These are phyloP conservation scores for Metrosideros polymorpha DNA, from an alignment of 441 rosid species.

Conservation along the genomic window DNA sequence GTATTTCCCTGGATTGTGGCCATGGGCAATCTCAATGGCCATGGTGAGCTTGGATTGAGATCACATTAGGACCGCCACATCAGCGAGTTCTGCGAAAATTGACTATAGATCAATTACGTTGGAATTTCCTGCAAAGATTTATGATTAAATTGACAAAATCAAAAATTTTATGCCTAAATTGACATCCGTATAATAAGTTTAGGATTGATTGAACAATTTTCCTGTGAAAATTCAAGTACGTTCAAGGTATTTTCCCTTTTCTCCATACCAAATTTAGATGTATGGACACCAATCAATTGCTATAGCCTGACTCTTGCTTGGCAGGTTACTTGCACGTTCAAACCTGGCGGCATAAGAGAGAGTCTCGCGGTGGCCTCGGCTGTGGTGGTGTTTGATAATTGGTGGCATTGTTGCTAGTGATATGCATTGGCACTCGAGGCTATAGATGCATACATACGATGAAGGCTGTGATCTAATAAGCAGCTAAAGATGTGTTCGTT, in stretches of 20 bases:
- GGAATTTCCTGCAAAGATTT: too few relatives aligned
- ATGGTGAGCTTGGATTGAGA: neutral
- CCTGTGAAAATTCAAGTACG: neutral
- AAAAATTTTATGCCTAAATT: too few relatives aligned
- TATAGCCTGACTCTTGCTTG: neutral
- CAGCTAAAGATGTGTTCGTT: too few relatives aligned
- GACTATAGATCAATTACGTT: too few relatives aligned
- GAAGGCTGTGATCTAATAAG: neutral
- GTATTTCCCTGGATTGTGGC: neutral
- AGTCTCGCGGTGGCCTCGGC: rapidly evolving
- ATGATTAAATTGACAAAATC: too few relatives aligned
- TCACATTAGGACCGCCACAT: neutral
- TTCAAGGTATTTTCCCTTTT: neutral
- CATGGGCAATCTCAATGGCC: neutral
- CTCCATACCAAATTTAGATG: neutral
- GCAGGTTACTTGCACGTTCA: neutral
- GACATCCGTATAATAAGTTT: neutral
- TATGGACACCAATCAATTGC: neutral
- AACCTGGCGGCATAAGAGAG: neutral
- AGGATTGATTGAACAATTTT: neutral
- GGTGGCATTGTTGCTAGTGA: neutral
- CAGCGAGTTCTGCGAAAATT: too few relatives aligned
- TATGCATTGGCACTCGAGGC: neutral
- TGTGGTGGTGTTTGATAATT: neutral
- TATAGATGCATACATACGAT: too few relatives aligned